phyloP scores from a whole-genome alignment of 768 basidiomycete genomes.

The Strobilomyces echinocephalus region DNA sequence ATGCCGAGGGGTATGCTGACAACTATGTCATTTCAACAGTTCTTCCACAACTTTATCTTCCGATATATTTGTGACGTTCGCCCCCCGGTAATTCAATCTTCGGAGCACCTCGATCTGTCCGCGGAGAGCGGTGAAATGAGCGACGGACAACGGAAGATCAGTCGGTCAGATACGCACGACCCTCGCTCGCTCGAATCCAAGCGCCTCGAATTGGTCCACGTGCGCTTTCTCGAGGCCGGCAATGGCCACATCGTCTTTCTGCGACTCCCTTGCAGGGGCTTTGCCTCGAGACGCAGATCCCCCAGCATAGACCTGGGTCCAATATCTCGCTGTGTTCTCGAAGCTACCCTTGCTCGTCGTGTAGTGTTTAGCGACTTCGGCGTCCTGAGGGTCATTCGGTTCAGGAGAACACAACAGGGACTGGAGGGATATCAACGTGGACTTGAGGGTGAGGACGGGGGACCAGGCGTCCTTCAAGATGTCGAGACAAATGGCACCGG shows the following conservation, averaged over 20 bases:
- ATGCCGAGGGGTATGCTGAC: constrained; percentile 25
- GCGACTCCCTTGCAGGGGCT: constrained; percentile 25
- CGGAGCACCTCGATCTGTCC: constrained; percentile 81
- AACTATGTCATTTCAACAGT: constrained; percentile 54
- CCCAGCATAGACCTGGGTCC: constrained; percentile 90
- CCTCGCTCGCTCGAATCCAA: constrained; percentile 80
- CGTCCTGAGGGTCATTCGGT: constrained; percentile 95
- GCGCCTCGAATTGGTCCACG: constrained; percentile 75
- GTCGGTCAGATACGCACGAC: constrained; percentile 57
- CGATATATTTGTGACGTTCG: constrained; percentile 72
- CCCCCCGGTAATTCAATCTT: constrained; percentile 81
- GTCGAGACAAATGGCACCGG: constrained; percentile 92
- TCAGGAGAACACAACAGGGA: constrained; percentile 90
- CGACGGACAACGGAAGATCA: not conserved
- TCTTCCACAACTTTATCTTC: constrained; percentile 87
- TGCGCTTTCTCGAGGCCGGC: constrained; percentile 82
- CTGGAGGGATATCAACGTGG: constrained; percentile 92
- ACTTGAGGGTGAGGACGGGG: constrained; percentile 92
- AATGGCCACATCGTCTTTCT: constrained; percentile 48
- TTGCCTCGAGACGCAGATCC: constrained; percentile 52
- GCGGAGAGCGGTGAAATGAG: constrained; percentile 1
- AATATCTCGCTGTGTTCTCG: constrained; percentile 88
- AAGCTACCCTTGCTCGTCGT: constrained; percentile 84
- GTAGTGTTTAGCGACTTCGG: constrained; percentile 96
- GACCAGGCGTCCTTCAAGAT: constrained; percentile 88